phyloP scores from a whole-genome alignment of 805 yeast genomes.

The Sugiyamaella mastotermitis region DNA sequence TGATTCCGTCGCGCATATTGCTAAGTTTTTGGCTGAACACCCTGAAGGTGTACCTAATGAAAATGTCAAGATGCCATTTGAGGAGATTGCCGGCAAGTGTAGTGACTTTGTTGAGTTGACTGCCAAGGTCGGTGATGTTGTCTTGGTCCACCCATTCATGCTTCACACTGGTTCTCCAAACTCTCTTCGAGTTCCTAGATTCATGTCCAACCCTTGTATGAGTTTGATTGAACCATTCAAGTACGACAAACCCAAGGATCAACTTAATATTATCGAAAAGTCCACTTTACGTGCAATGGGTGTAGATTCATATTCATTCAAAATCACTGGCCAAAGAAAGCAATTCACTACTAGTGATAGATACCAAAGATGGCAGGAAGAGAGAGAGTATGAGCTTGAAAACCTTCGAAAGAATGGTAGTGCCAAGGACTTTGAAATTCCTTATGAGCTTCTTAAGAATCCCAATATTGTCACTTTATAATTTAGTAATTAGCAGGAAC shows the following conservation, averaged over 20 bases:
- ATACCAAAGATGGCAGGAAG: too few species aligned
- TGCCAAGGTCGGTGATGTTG: constrained; percentile 13
- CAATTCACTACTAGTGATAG: too few species aligned
- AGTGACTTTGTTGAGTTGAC: constrained; percentile 16
- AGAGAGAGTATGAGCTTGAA: too few species aligned
- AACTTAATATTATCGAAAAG: constrained; percentile 12
- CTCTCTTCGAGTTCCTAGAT: constrained; percentile 14
- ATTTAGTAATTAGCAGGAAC: too few species aligned
- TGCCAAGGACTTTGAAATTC: too few species aligned
- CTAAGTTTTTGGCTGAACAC: constrained; percentile 4
- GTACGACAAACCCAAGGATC: constrained; percentile 11
- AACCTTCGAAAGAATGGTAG: too few species aligned
- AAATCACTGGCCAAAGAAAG: constrained; percentile 10
- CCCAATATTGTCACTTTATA: too few species aligned
- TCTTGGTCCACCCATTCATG: constrained; percentile 15
- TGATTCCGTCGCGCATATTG: constrained; percentile 9
- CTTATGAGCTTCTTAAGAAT: too few species aligned
- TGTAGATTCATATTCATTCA: constrained; percentile 5
- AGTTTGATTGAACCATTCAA: constrained; percentile 15
- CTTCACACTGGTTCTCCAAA: constrained; percentile 14
- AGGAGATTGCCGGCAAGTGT: constrained; percentile 8
- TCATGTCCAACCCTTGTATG: constrained; percentile 15
- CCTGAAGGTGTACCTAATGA: constrained; percentile 11
- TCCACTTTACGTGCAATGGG: constrained; percentile 13
- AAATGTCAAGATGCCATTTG: constrained; percentile 4